A percentile compares a stretch with the other conserved stretches of the same genome.
phyloP scores from a whole-genome alignment of 2,329 filamentous ascomycete species.

The Botryosphaeria dothidea region DNA sequence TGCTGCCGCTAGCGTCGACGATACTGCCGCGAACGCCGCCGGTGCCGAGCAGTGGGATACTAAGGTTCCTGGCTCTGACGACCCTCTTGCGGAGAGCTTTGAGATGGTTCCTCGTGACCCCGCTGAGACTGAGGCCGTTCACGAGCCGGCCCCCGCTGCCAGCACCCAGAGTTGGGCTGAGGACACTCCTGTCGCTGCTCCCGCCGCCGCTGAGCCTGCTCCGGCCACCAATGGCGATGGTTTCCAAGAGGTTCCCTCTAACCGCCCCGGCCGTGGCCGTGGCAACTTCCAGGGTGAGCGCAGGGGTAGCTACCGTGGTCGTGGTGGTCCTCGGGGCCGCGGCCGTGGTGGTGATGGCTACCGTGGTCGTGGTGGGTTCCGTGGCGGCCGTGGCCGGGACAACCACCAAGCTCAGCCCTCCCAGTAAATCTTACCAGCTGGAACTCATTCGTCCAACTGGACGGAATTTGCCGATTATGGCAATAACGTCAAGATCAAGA shows the following conservation, averaged over 20 bases:
- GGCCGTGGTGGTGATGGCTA: constrained; percentile 44
- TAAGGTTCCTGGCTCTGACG: constrained; percentile 47
- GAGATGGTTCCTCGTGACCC: constrained; percentile 74
- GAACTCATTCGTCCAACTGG: neutral
- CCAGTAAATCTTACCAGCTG: neutral
- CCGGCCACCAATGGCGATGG: constrained; percentile 55
- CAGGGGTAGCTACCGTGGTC: constrained; percentile 56
- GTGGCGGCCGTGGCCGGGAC: constrained; percentile 43
- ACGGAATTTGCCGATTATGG: neutral
- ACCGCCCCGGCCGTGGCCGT: constrained; percentile 51
- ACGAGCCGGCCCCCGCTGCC: constrained; percentile 54
- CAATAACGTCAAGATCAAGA: neutral
- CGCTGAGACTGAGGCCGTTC: constrained; percentile 70
- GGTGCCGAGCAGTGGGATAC: constrained; percentile 69
- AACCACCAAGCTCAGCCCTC: constrained; percentile 17
- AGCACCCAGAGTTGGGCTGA: constrained; percentile 80
- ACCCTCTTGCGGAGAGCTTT: constrained; percentile 65
- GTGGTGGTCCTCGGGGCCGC: constrained; percentile 47
- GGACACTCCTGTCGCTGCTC: constrained; percentile 54
- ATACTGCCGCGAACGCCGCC: constrained; percentile 51
- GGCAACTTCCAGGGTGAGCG: constrained; percentile 44
- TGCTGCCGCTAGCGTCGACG: constrained; percentile 41
- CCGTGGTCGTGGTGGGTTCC: constrained; percentile 45
- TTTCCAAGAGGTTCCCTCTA: constrained; percentile 66
- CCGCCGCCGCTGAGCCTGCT: constrained; percentile 25